These are phyloP conservation scores for Euphorbia pulcherrima DNA, from an alignment of 345 rosid genomes.

Conservation along the genomic window DNA sequence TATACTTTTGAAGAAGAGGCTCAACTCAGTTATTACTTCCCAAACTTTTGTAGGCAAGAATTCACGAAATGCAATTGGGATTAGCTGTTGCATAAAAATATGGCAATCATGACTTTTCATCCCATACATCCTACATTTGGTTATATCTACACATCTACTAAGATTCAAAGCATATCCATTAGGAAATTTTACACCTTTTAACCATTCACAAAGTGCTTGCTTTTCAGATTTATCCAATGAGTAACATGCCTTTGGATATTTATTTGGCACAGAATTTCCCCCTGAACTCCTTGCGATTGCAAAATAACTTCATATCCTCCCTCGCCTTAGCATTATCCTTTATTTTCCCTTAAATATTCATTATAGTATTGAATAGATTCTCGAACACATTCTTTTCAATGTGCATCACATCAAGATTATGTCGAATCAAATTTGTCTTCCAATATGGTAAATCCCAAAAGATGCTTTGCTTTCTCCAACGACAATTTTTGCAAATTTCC, in stretches of 20 bases:
- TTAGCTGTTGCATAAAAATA: not conserved
- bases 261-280: not conserved
- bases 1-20: not conserved
- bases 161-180: not conserved
- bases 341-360: not conserved
- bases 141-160: not conserved
- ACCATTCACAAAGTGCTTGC: not conserved
- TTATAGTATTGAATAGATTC: no score
- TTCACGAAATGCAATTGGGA: not conserved
- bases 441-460: not conserved
- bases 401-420: not conserved
- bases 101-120: not conserved
- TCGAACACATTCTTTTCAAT: no score
- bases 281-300: no score
- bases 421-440: not conserved
- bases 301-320: not conserved
- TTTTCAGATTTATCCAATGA: not conserved
- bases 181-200: not conserved
- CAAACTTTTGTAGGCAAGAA: not conserved
- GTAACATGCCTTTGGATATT: not conserved
- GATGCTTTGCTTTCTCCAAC: not conserved
- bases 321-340: not conserved
- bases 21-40: not conserved
- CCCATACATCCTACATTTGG: not conserved
- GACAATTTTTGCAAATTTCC: rapidly evolving